These are phyloP conservation scores for Huntiella moniliformis DNA, from an alignment of 2,329 filamentous ascomycete species.

Conservation along the genomic window DNA sequence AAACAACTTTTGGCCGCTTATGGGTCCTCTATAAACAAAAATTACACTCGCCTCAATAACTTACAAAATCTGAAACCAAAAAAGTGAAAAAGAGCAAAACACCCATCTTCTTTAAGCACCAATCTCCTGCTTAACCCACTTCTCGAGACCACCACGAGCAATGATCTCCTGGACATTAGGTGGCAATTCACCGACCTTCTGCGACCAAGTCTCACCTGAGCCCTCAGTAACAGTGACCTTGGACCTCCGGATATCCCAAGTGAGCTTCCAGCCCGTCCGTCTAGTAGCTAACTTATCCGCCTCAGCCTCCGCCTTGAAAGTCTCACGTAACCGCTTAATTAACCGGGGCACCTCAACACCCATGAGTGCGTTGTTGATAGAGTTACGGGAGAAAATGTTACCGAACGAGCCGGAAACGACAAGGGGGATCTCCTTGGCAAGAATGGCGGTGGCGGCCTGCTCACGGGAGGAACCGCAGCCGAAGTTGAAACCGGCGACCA, in stretches of 20 bases:
- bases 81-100: neutral
- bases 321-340: slow-evolving; percentile 43
- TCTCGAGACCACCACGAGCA: slow-evolving; percentile 57
- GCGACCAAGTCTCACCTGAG: slow-evolving; percentile 49
- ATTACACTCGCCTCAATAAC: neutral
- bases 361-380: slow-evolving; percentile 64
- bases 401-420: slow-evolving; percentile 67
- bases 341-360: slow-evolving; percentile 51
- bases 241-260: slow-evolving; percentile 61
- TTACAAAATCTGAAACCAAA: neutral
- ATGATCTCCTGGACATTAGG: slow-evolving; percentile 79
- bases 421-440: slow-evolving; percentile 63
- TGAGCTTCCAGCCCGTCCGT: slow-evolving; percentile 65
- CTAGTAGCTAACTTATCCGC: slow-evolving; percentile 39
- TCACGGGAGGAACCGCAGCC: slow-evolving; percentile 67
- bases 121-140: slow-evolving; percentile 63
- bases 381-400: slow-evolving; percentile 65
- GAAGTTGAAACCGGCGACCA: slow-evolving; percentile 78
- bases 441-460: slow-evolving; percentile 72
- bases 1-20: slow-evolving; percentile 1
- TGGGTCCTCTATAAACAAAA: neutral
- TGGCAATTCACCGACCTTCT: slow-evolving; percentile 68
- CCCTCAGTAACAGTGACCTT: slow-evolving; percentile 55
- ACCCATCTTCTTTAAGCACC: slow-evolving; percentile 1
- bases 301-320: slow-evolving; percentile 5